Conservation (phyloP, 129 eudicot species). For the Tanacetum coccineum region DNA sequence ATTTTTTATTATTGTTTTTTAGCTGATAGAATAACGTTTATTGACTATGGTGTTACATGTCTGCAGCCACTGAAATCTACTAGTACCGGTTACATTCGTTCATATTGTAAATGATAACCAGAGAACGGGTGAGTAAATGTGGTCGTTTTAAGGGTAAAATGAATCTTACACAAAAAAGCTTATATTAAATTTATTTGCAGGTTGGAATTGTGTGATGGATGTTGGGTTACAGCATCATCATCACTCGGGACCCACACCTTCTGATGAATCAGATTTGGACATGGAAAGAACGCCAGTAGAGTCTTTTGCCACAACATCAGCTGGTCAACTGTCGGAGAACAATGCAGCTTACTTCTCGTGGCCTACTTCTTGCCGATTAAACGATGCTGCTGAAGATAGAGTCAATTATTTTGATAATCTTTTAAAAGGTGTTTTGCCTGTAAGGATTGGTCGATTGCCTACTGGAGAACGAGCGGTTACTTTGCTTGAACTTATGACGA, state of each 20-base stretch:
- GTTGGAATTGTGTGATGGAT: slow-evolving; percentile 34
- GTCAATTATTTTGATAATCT: slow-evolving; percentile 72
- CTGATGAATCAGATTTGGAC: slow-evolving; percentile 59
- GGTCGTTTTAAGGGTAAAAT: background rate
- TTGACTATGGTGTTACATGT: slow-evolving; percentile 2
- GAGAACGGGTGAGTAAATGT: slow-evolving; percentile 22
- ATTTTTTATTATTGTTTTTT: background rate
- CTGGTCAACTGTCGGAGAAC: slow-evolving; percentile 54
- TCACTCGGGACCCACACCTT: slow-evolving; percentile 35
- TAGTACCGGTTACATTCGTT: background rate
- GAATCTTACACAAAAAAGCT: background rate
- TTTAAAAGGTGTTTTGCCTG: slow-evolving; percentile 74
- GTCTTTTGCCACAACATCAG: slow-evolving; percentile 38
- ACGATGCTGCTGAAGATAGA: slow-evolving; percentile 64
- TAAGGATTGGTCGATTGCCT: slow-evolving; percentile 53
- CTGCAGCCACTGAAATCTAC: slow-evolving; percentile 12
- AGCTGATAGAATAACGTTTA: background rate
- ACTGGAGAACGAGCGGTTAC: slow-evolving; percentile 68
- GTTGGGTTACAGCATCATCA: slow-evolving; percentile 13
- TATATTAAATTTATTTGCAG: slow-evolving; percentile 13
- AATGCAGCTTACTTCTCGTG: slow-evolving; percentile 81
- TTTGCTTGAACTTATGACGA: slow-evolving; percentile 75
- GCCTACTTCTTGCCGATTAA: slow-evolving; percentile 55
- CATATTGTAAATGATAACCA: slow-evolving; percentile 16
- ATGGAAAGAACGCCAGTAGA: slow-evolving; percentile 46